A percentile compares a stretch with the other conserved stretches of the same genome.
phyloP scores from a whole-genome alignment of 257 asterid genomes.

The Petrea volubilis region DNA sequence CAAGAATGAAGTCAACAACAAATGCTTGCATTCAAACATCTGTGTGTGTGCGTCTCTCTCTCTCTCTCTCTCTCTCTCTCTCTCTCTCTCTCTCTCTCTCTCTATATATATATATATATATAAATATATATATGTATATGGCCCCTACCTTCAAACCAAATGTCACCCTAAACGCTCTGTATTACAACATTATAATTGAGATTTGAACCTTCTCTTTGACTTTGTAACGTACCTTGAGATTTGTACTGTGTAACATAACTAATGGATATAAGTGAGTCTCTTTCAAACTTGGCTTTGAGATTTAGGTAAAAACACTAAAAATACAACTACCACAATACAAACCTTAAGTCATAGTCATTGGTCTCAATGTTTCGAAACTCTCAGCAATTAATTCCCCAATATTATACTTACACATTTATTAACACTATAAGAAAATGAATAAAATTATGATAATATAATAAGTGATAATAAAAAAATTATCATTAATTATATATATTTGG shows the following conservation, averaged over 20 bases:
- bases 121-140: too few species aligned
- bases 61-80: too few species aligned
- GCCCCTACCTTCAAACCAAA: constrained; percentile 29
- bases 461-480: too few species aligned
- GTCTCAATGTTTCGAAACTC: too few species aligned
- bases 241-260: constrained; percentile 17
- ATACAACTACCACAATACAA: neutral
- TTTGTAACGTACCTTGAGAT: constrained; percentile 30
- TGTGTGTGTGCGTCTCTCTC: too few species aligned
- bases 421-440: too few species aligned
- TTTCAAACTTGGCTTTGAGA: neutral
- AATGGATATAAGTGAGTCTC: constrained; percentile 13
- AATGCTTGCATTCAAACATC: neutral
- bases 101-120: too few species aligned
- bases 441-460: too few species aligned
- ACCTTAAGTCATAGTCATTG: neutral
- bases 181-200: constrained; percentile 18
- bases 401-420: constrained; percentile 1
- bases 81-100: too few species aligned
- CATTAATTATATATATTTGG: too few species aligned
- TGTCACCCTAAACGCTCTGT: constrained; percentile 29
- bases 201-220: constrained; percentile 37
- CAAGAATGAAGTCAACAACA: constrained; percentile 15
- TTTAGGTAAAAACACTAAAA: neutral
- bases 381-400: neutral